phyloP scores from a whole-genome alignment of 2,329 filamentous ascomycete species.

The Juglanconis sp. region DNA sequence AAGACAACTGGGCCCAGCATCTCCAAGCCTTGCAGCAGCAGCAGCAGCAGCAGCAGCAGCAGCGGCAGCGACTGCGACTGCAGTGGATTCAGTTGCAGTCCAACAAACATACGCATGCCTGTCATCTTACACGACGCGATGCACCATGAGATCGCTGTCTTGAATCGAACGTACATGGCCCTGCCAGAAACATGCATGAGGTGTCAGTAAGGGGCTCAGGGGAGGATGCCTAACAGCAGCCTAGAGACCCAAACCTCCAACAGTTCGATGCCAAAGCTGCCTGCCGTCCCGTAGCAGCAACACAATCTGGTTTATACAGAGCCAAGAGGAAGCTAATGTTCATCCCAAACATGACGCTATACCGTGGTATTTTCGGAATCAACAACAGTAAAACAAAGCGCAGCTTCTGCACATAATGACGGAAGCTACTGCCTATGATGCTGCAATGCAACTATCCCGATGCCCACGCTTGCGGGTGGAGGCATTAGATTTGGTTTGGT shows the following conservation, averaged over 20 bases:
- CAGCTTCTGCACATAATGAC: slow-evolving; percentile 21
- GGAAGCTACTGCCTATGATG: slow-evolving; percentile 16
- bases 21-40: slow-evolving; percentile 7
- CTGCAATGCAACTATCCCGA: slow-evolving; percentile 19
- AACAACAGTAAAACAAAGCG: slow-evolving; percentile 19
- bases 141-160: slow-evolving; percentile 17
- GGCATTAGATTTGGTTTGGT: slow-evolving; percentile 14
- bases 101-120: slow-evolving; percentile 1
- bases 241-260: not conserved
- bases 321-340: slow-evolving; percentile 7
- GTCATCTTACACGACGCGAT: slow-evolving; percentile 18
- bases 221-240: not conserved
- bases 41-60: not conserved
- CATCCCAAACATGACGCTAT: not conserved
- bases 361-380: not conserved
- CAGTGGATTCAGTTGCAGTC: slow-evolving; percentile 2
- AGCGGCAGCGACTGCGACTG: not conserved
- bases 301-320: not conserved
- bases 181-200: slow-evolving; percentile 15
- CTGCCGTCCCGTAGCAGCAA: not conserved
- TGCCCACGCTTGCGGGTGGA: slow-evolving; percentile 12
- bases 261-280: not conserved
- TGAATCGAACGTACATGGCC: slow-evolving; percentile 18
- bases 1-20: slow-evolving; percentile 6
- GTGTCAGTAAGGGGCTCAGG: slow-evolving; percentile 6